Evolutionary conservation across 345 rosid species (phyloP), one percentile per base, ranked within the genome.

Genomic region (Mallotus nudiflorus): DNA sequence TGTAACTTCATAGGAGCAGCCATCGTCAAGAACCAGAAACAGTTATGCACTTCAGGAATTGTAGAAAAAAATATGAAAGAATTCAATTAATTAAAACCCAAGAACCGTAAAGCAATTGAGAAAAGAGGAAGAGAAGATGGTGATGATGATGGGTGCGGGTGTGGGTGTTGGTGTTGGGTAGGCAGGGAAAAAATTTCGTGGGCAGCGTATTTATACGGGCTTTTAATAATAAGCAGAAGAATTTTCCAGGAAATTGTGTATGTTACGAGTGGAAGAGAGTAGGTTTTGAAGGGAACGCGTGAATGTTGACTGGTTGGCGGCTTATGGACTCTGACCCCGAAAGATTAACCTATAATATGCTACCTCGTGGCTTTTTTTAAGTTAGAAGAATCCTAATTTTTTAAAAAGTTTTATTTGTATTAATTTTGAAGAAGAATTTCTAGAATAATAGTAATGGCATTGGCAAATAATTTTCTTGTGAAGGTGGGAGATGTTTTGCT

Each of bases 291-390:
- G 44, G 67, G 28, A 35, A 66, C 81, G 81, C 78, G 80, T 66
- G 44, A 45, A 1, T 50, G 58, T 72, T 72, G 71, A 73, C 75
- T 69, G 33, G 53, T 56, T 9, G 81, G 74, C 77, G 63, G 61
- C 51, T 44, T 40, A 13, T 73, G 73, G 81, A 69, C 75, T 65
- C 65, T 65, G 44, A 11, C 20, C 28, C 0, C 22, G 0, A n/a
- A 3, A n/a, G n/a, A n/a, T 0, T 14, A 20, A 25, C 6, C 59
- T 11, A 7, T 57, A 6, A 56, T 1, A n/a, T 35, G 27, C 29
- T 19, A 12, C 27, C 73, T 49, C 49, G 49, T 18, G 58, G 58
- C 39, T 20, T 37, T 39, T 39, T 58, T 35, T 22, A 9, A 28
- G 16, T 37, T 59, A 25, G 35, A 44, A 42, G 20, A 25, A 24